Conservation (phyloP, 1,284 basidiomycete species). For the Cryptococcus sp. region DNA sequence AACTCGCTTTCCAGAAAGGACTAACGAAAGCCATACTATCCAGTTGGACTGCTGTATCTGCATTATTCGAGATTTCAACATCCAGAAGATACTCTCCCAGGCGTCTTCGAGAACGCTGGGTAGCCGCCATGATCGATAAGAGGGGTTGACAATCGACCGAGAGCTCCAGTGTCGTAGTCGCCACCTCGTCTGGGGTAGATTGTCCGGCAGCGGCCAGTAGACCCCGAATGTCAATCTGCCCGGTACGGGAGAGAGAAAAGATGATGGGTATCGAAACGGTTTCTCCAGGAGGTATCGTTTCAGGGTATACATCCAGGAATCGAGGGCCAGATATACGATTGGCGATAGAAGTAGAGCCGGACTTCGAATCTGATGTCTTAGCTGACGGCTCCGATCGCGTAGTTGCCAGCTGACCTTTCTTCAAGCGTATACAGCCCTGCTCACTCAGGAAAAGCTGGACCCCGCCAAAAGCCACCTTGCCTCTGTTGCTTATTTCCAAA, state of each 20-base stretch:
- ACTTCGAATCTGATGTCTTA: slow-evolving; percentile 15
- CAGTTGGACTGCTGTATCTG: slow-evolving; percentile 2
- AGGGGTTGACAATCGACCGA: slow-evolving; percentile 18
- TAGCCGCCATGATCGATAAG: slow-evolving; percentile 2
- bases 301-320: slow-evolving; percentile 11
- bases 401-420: slow-evolving; percentile 9
- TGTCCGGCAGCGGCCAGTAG: slow-evolving; percentile 21
- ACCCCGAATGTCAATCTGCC: slow-evolving; percentile 23
- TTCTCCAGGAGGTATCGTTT: slow-evolving; percentile 22
- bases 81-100: slow-evolving; percentile 1
- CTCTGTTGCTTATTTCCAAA: slow-evolving; percentile 39
- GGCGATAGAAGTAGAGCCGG: slow-evolving; percentile 13
- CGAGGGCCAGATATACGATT: slow-evolving; percentile 21
- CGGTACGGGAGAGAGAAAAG: slow-evolving; percentile 11
- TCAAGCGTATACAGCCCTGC: slow-evolving; percentile 17
- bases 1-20: slow-evolving; percentile 3
- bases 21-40: slow-evolving; percentile 4
- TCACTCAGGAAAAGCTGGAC: slow-evolving; percentile 35
- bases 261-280: slow-evolving; percentile 20
- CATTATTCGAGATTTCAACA: slow-evolving; percentile 7
- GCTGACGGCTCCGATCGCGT: too few species aligned
- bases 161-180: slow-evolving; percentile 12
- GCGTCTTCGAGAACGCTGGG: slow-evolving; percentile 3
- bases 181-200: slow-evolving; percentile 6
- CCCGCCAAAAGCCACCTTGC: slow-evolving; percentile 25